phyloP scores from a whole-genome alignment of 352 stramenopile genomes.

The Phytophthora idaei region DNA sequence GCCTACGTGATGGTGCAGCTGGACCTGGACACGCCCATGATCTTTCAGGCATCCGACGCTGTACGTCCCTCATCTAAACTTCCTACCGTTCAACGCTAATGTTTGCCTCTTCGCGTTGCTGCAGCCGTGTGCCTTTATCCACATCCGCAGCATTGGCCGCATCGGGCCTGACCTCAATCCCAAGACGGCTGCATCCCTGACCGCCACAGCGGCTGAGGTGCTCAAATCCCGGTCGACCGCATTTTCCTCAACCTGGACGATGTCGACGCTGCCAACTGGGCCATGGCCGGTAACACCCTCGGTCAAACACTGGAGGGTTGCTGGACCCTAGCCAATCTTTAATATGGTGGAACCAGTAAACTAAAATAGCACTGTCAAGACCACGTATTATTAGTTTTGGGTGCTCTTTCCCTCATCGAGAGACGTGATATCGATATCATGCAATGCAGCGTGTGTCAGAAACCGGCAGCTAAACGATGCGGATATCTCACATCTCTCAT shows the following conservation, averaged over 20 bases:
- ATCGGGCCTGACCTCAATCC: slow-evolving; percentile 42
- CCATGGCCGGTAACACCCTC: slow-evolving; percentile 11
- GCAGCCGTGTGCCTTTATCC: slow-evolving; percentile 48
- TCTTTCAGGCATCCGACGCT: slow-evolving; percentile 36
- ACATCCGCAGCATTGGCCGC: slow-evolving; percentile 44
- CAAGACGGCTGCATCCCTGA: slow-evolving; percentile 36
- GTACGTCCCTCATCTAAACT: slow-evolving; percentile 21
- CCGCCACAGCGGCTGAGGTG: slow-evolving; percentile 16
- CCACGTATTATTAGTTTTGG: not conserved
- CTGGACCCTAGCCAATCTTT: too few species aligned
- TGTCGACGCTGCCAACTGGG: slow-evolving; percentile 42
- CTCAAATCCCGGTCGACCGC: slow-evolving; percentile 37
- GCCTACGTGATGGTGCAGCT: slow-evolving; percentile 48
- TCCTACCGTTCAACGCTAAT: not conserved
- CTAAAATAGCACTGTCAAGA: not conserved
- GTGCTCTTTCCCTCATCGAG: not conserved
- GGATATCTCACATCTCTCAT: too few species aligned
- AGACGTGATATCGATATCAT: not conserved
- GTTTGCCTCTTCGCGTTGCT: not conserved
- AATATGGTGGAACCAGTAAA: not conserved
- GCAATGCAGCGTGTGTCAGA: too few species aligned
- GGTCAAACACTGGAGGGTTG: slow-evolving; percentile 4
- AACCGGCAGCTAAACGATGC: too few species aligned
- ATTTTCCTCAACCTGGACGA: slow-evolving; percentile 52
- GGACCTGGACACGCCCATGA: slow-evolving; percentile 40